Evolutionary conservation across 2,329 filamentous ascomycete genomes (phyloP).

Genomic region (Apiospora saccharicola): DNA sequence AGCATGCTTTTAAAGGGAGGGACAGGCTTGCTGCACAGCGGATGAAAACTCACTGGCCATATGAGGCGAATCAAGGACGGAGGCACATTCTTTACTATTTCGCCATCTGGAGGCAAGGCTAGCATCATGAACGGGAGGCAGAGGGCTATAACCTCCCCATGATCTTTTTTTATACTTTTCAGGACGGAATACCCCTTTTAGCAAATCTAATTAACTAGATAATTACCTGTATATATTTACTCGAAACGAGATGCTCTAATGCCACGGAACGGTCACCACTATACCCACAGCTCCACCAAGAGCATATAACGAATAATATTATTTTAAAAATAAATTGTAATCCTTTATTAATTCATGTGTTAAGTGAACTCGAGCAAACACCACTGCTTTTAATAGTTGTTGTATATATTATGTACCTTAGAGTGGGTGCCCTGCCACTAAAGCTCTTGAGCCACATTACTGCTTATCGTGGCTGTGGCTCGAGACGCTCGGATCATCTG

Average conservation of each 20-base stretch:
- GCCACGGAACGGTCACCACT: not conserved
- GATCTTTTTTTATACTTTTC: not conserved
- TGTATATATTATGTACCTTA: no score
- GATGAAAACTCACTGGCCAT: conserved; percentile 1
- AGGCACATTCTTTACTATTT: conserved; percentile 6
- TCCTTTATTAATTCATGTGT: not conserved
- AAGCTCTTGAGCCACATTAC: not conserved
- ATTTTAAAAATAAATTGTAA: not conserved
- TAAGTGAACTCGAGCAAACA: not conserved
- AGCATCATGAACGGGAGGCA: conserved; percentile 8
- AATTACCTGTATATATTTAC: conserved; percentile 29
- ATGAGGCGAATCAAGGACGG: conserved; percentile 15
- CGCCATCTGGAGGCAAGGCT: conserved; percentile 18
- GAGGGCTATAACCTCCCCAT: not conserved
- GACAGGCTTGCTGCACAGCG: conserved; percentile 5
- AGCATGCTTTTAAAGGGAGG: not conserved
- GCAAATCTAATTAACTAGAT: conserved; percentile 28
- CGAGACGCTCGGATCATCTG: not conserved
- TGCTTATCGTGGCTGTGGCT: not conserved
- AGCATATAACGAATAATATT: not conserved
- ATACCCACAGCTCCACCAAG: not conserved
- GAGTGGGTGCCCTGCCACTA: not conserved
- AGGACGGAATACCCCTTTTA: conserved; percentile 22
- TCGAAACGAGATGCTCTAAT: not conserved
- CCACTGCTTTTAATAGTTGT: not conserved